A percentile compares a stretch with the other conserved stretches of the same genome.
phyloP scores from a whole-genome alignment of 2,329 filamentous ascomycete genomes.

The Pseudogymnoascus sp. region DNA sequence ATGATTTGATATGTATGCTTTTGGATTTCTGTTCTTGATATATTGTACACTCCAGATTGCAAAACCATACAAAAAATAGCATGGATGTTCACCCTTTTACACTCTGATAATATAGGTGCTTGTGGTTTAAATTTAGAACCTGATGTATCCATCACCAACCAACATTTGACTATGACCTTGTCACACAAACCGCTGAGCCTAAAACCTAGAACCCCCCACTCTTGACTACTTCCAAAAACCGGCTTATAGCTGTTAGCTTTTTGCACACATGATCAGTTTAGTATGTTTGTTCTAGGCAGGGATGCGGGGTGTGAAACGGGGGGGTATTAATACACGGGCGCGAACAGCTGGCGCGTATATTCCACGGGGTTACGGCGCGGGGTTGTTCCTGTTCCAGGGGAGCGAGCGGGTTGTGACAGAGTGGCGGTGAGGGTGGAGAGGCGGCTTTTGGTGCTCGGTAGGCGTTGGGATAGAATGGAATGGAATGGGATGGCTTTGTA shows the following conservation, averaged over 20 bases:
- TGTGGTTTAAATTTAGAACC: background rate
- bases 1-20: background rate
- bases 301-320: background rate
- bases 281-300: slow-evolving; percentile 7
- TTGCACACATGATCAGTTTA: background rate
- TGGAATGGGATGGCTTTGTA: background rate
- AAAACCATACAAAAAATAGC: background rate
- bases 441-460: background rate
- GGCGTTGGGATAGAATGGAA: background rate
- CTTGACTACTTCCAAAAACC: background rate
- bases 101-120: background rate
- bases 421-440: background rate
- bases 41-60: background rate
- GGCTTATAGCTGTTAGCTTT: background rate
- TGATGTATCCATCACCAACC: background rate
- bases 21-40: background rate
- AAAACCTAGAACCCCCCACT: background rate
- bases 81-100: background rate
- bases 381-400: background rate
- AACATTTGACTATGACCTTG: background rate
- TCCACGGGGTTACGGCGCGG: background rate
- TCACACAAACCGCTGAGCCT: background rate
- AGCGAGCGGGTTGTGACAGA: background rate
- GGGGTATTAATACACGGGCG: background rate
- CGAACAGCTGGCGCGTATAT: background rate